phyloP scores from a whole-genome alignment of 2,329 filamentous ascomycete species.

The Trematosphaeria pertusa region DNA sequence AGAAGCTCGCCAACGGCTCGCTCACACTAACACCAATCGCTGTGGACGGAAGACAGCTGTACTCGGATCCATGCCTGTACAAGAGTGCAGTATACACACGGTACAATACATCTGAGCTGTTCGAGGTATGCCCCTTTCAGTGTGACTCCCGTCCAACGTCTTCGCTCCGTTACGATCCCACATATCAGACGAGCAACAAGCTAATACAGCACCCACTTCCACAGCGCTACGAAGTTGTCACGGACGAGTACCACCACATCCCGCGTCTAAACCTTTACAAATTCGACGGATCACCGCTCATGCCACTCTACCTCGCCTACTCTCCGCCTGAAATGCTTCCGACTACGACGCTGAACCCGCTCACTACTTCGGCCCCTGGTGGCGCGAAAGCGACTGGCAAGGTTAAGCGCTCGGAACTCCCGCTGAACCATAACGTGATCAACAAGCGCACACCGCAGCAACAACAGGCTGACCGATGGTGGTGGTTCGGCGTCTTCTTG shows the following conservation, averaged over 20 bases:
- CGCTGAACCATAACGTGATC: conserved; percentile 50
- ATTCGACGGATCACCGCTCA: conserved; percentile 69
- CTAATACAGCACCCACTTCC: too few relatives aligned
- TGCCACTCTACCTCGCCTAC: conserved; percentile 71
- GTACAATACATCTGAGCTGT: conserved; percentile 70
- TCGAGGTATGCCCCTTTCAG: conserved; percentile 59
- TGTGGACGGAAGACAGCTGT: conserved; percentile 71
- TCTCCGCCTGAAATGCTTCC: conserved; percentile 73
- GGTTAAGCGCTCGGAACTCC: conserved; percentile 45
- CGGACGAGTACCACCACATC: conserved; percentile 68
- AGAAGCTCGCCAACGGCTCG: conserved; percentile 63
- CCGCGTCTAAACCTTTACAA: conserved; percentile 69
- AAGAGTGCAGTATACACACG: conserved; percentile 65
- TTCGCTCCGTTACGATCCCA: background rate
- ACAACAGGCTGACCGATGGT: conserved; percentile 54
- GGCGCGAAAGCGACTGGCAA: conserved; percentile 46
- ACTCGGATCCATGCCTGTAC: conserved; percentile 69
- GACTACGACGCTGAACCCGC: conserved; percentile 69
- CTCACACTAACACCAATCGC: conserved; percentile 66
- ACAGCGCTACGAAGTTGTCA: conserved; percentile 55
- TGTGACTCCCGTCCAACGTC: background rate
- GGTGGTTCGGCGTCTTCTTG: conserved; percentile 59
- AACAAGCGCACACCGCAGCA: conserved; percentile 42
- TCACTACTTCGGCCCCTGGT: conserved; percentile 43
- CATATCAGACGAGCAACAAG: too few relatives aligned